Conservation (phyloP, 2,329 filamentous ascomycete genomes). For the Clonostachys rosea region DNA sequence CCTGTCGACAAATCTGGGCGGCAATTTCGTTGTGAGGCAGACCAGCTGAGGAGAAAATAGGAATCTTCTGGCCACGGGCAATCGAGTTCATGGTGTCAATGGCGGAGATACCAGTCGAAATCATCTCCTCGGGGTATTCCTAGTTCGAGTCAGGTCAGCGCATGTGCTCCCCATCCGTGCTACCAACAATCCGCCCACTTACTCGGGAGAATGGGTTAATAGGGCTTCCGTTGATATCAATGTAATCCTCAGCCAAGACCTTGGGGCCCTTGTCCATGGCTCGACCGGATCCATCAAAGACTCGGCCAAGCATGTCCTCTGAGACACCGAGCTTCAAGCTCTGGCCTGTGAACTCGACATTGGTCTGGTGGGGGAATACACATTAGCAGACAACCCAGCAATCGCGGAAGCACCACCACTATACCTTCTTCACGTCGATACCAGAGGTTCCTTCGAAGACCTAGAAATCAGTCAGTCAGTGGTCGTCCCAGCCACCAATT, state of each 20-base stretch:
- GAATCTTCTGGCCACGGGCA: conserved; percentile 98
- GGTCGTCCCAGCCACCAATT: not conserved
- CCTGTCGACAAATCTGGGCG: conserved; percentile 97
- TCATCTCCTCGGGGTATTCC: conserved; percentile 99
- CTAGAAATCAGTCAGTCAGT: conserved; percentile 38
- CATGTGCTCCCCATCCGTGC: not conserved
- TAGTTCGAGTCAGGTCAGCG: conserved; percentile 23
- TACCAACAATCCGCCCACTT: conserved; percentile 23
- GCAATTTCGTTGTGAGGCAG: conserved; percentile 99
- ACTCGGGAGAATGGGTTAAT: conserved; percentile 98
- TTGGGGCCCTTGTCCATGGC: conserved; percentile 99
- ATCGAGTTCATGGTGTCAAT: conserved; percentile 99
- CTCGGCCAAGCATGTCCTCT: conserved; percentile 98
- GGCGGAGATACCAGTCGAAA: conserved; percentile 97
- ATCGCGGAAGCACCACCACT: not conserved
- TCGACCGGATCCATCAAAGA: conserved; percentile 96
- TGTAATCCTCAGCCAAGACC: conserved; percentile 94
- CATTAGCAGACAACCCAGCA: not conserved
- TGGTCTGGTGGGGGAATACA: conserved; percentile 57
- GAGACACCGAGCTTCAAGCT: conserved; percentile 98
- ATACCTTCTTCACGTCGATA: conserved; percentile 98
- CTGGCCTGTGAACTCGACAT: conserved; percentile 94
- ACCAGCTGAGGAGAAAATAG: conserved; percentile 98
- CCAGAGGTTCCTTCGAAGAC: conserved; percentile 97
- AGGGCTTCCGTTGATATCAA: conserved; percentile 97